Evolutionary conservation across 768 basidiomycete species (phyloP).

Genomic region (Boletus speciosus): DNA sequence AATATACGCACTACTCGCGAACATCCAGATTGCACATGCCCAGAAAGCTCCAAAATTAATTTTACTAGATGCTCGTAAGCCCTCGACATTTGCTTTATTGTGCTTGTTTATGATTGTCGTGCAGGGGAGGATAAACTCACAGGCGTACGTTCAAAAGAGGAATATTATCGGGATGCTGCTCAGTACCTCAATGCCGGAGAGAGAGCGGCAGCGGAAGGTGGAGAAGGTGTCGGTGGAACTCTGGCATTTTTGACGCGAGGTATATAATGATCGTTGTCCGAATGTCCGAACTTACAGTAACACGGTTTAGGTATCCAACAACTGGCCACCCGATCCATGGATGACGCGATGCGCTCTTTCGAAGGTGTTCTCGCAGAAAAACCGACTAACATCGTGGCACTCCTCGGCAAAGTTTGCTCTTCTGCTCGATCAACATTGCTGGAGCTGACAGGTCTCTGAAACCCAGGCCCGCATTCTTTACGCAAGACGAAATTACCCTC

Average conservation of each 20-base stretch:
- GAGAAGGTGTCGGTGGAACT: constrained; percentile 53
- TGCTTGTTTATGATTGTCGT: neutral
- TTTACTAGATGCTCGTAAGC: constrained; percentile 68
- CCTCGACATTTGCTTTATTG: neutral
- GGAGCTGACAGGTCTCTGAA: neutral
- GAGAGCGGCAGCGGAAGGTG: constrained; percentile 52
- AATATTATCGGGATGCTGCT: constrained; percentile 67
- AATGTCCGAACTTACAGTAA: neutral
- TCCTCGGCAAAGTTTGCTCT: constrained; percentile 72
- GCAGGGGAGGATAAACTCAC: constrained; percentile 64
- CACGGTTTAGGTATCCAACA: constrained; percentile 66
- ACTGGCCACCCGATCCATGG: constrained; percentile 74
- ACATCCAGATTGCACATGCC: constrained; percentile 77
- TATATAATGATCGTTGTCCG: constrained; percentile 25
- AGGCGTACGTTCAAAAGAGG: constrained; percentile 60
- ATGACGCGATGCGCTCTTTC: constrained; percentile 79
- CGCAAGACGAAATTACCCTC: constrained; percentile 68
- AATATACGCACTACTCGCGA: constrained; percentile 79
- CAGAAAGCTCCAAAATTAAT: constrained; percentile 81
- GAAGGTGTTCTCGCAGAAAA: constrained; percentile 73
- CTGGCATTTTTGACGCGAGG: constrained; percentile 66
- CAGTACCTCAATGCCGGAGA: constrained; percentile 62
- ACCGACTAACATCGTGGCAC: constrained; percentile 83
- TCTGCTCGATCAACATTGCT: neutral
- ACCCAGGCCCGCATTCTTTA: constrained; percentile 80